Percentiles rank a stretch among this genome's conserved stretches.
These are phyloP conservation scores for Primulina huaijiensis DNA, from an alignment of 257 asterid genomes.

Conservation along the genomic window DNA sequence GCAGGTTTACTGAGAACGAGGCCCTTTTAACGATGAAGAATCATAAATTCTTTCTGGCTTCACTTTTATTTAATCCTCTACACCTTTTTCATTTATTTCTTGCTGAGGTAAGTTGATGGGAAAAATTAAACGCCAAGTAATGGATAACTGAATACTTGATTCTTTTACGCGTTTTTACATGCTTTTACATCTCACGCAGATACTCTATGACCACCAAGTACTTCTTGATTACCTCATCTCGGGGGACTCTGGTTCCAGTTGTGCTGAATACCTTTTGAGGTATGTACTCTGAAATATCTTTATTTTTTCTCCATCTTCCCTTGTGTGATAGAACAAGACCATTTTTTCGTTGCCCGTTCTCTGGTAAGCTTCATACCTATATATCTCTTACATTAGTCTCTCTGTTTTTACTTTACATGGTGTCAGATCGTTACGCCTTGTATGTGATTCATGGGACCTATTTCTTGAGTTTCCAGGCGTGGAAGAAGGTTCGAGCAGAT, in stretches of 20 bases:
- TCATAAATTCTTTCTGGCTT: constrained; percentile 34
- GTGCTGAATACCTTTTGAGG: constrained; percentile 92
- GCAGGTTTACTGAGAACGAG: constrained; percentile 39
- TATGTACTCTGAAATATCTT: constrained; percentile 22
- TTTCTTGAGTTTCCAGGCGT: constrained; percentile 59
- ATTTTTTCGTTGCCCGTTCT: not conserved
- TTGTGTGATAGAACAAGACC: not conserved
- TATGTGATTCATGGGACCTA: constrained; percentile 66
- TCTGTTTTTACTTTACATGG: constrained; percentile 21
- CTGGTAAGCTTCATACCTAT: not conserved
- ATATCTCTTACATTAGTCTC: constrained; percentile 3
- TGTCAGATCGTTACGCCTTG: constrained; percentile 63
- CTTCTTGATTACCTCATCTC: constrained; percentile 96
- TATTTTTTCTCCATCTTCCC: constrained; percentile 15
- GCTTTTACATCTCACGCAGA: constrained; percentile 38
- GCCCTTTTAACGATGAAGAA: constrained; percentile 32
- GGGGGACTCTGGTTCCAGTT: constrained; percentile 72
- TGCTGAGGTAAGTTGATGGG: constrained; percentile 53
- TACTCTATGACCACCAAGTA: constrained; percentile 90
- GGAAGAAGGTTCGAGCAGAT: constrained; percentile 26
- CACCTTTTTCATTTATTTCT: constrained; percentile 77
- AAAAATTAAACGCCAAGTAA: not conserved
- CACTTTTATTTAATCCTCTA: constrained; percentile 70
- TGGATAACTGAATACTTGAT: not conserved
- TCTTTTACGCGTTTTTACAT: constrained; percentile 9